Percentiles rank a stretch among this genome's conserved stretches.
These are phyloP conservation scores for Globisporangium viniferum DNA, from an alignment of 352 stramenopile species.

Conservation along the genomic window DNA sequence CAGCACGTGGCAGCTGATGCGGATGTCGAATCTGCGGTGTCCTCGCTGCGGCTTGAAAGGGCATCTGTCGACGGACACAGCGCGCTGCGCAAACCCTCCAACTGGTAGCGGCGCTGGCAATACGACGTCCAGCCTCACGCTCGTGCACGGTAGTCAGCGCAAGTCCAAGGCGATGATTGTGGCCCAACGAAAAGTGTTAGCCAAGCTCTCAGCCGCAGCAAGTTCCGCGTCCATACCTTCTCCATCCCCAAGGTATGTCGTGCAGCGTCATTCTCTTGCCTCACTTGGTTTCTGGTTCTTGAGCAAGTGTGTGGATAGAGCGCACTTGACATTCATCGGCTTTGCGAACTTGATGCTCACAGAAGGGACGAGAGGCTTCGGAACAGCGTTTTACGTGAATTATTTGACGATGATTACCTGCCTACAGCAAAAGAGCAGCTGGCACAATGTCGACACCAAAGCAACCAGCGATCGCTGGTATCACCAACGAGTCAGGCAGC, in stretches of 20 bases:
- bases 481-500: neutral
- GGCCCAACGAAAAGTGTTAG: neutral
- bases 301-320: neutral
- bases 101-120: slow-evolving; percentile 7
- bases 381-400: slow-evolving; percentile 31
- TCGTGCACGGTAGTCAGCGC: slow-evolving; percentile 8
- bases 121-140: neutral
- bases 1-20: slow-evolving; percentile 76
- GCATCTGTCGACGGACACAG: slow-evolving; percentile 46
- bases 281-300: neutral
- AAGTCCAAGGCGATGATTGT: slow-evolving; percentile 3
- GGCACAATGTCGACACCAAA: slow-evolving; percentile 26
- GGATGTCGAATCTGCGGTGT: slow-evolving; percentile 66
- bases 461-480: slow-evolving; percentile 3
- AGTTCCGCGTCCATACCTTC: neutral
- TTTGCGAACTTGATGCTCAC: neutral
- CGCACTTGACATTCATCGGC: too few relatives aligned
- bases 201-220: slow-evolving; percentile 3
- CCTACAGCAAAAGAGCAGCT: slow-evolving; percentile 58
- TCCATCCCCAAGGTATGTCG: neutral
- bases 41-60: slow-evolving; percentile 53
- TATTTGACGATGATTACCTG: slow-evolving; percentile 64
- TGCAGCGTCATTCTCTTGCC: neutral
- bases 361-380: slow-evolving; percentile 3
- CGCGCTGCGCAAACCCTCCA: slow-evolving; percentile 35